Evolutionary conservation across 352 stramenopile genomes (phyloP).

Genomic region (Pythium aristosporum): DNA sequence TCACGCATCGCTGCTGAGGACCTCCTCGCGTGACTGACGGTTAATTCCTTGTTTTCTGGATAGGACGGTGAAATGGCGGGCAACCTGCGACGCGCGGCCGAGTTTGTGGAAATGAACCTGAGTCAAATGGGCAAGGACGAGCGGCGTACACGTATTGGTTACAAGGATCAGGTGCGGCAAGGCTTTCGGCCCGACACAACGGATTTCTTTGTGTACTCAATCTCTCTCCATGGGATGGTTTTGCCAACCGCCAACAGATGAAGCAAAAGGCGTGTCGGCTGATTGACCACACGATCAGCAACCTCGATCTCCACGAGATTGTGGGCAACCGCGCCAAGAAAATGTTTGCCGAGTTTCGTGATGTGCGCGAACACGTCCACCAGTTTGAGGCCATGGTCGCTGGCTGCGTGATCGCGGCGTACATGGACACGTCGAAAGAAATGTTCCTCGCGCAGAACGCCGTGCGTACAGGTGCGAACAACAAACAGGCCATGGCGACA

Average conservation of each 20-base stretch:
- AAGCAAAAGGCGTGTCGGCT: constrained; percentile 88
- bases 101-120: constrained; percentile 96
- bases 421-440: constrained; percentile 84
- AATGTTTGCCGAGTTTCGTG: constrained; percentile 96
- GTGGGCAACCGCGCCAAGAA: constrained; percentile 94
- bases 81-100: constrained; percentile 75
- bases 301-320: constrained; percentile 94
- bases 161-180: constrained; percentile 92
- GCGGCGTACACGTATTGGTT: constrained; percentile 93
- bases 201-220: constrained; percentile 2
- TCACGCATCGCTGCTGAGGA: too few relatives aligned
- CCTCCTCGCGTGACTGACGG: not conserved
- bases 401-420: constrained; percentile 85
- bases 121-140: constrained; percentile 97
- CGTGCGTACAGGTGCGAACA: constrained; percentile 64
- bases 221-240: constrained; percentile 5
- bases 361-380: constrained; percentile 95
- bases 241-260: constrained; percentile 66
- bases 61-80: constrained; percentile 86
- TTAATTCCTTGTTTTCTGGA: not conserved
- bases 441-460: constrained; percentile 84
- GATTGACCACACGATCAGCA: constrained; percentile 93
- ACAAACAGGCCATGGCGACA: constrained; percentile 45
- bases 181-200: not conserved
- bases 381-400: constrained; percentile 92